Evolutionary conservation across 176 grass and related monocot species (phyloP).

Genomic region (Coix lacrymajobi): DNA sequence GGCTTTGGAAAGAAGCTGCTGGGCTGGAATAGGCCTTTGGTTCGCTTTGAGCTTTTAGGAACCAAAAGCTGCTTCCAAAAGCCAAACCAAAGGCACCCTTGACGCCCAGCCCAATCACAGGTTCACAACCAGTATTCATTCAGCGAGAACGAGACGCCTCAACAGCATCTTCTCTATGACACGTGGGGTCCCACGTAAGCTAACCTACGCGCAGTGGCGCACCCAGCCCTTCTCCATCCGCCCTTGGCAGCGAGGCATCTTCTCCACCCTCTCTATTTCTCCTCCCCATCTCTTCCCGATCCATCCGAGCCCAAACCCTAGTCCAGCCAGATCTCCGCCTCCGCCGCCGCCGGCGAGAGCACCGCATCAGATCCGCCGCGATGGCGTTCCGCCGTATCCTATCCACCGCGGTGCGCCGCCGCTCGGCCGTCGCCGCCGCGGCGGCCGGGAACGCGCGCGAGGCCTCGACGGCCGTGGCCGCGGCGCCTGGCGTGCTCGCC

Average conservation of each 20-base stretch:
- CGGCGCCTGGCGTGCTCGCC: constrained; percentile 39
- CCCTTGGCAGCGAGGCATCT: constrained; percentile 10
- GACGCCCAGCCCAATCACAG: too few species aligned
- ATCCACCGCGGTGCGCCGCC: constrained; percentile 27
- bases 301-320: constrained; percentile 38
- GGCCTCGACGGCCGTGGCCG: constrained; percentile 57
- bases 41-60: too few species aligned
- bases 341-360: constrained; percentile 38
- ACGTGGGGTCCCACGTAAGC: constrained; percentile 9
- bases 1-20: too few species aligned
- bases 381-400: constrained; percentile 46
- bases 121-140: neutral
- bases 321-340: constrained; percentile 32
- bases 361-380: constrained; percentile 18
- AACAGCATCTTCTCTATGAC: neutral
- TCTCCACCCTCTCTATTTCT: constrained; percentile 25
- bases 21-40: too few species aligned
- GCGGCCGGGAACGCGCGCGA: constrained; percentile 40
- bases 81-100: too few species aligned
- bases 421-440: constrained; percentile 17
- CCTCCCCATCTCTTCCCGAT: constrained; percentile 11
- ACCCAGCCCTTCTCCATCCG: neutral
- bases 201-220: constrained; percentile 9
- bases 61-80: too few species aligned
- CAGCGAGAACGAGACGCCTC: neutral